phyloP scores from a whole-genome alignment of 805 yeast genomes.

The Groenewaldozyma tartarivorans region DNA sequence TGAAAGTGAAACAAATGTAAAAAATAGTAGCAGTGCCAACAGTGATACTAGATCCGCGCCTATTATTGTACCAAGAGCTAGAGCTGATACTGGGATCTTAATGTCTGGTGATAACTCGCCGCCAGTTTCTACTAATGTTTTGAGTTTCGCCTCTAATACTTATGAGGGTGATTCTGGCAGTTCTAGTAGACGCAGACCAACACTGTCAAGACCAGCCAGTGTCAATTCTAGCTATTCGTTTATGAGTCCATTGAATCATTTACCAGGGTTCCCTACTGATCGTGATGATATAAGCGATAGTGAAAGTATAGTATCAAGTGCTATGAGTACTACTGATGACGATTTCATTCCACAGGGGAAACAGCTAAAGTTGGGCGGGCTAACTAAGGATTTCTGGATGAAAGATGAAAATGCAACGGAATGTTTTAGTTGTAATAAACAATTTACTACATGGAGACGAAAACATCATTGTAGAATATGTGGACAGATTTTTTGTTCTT shows the following conservation, averaged over 20 bases:
- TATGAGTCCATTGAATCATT: conserved; percentile 14
- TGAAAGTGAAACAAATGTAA: no score
- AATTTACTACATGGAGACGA: conserved; percentile 66
- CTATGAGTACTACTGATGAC: conserved; percentile 8
- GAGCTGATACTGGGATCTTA: not conserved
- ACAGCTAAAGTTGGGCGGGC: conserved; percentile 18
- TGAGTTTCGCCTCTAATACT: not conserved
- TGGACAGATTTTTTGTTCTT: conserved; percentile 87
- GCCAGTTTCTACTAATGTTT: not conserved
- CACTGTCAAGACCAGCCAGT: conserved; percentile 16
- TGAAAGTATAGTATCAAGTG: conserved; percentile 17
- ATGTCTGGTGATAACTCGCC: not conserved
- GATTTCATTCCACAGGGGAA: conserved; percentile 5
- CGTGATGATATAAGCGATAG: conserved; percentile 20
- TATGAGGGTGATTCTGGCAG: not conserved
- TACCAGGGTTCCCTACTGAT: conserved; percentile 17
- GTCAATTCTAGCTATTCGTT: conserved; percentile 13
- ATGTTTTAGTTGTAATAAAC: conserved; percentile 73
- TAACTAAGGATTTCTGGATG: conserved; percentile 86
- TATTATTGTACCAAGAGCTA: not conserved
- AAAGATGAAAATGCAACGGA: conserved; percentile 86
- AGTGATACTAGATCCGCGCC: not conserved
- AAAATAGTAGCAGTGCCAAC: conserved; percentile 1
- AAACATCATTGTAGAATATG: conserved; percentile 94
- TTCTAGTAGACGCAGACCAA: not conserved